Evolutionary conservation across 345 rosid genomes (phyloP).

Genomic region (Adansonia digitata): DNA sequence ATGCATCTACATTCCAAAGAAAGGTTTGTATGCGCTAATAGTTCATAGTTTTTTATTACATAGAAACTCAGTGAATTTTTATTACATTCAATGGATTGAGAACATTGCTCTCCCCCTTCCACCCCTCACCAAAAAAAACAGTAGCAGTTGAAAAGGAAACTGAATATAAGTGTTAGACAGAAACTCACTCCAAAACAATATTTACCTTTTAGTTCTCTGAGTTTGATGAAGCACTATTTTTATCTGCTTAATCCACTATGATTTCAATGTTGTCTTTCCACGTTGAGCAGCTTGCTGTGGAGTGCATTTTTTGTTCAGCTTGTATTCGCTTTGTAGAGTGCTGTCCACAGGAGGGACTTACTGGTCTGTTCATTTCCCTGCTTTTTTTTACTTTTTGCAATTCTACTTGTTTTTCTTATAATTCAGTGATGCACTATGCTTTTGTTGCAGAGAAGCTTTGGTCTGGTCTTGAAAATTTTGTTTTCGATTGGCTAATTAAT

Average conservation of each 20-base stretch:
- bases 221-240: neutral
- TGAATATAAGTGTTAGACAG: neutral
- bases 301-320: conserved; percentile 98
- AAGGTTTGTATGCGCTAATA: conserved; percentile 48
- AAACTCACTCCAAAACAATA: neutral
- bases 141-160: neutral
- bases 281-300: conserved; percentile 87
- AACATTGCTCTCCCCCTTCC: neutral
- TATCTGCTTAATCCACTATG: conserved; percentile 7
- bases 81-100: neutral
- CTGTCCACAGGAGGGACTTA: conserved; percentile 97
- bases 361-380: conserved; percentile 50
- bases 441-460: conserved; percentile 83
- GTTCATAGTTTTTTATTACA: neutral
- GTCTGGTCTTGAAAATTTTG: conserved; percentile 98
- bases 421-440: conserved; percentile 17
- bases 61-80: neutral
- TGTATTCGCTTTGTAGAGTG: conserved; percentile 96
- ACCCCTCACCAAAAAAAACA: neutral
- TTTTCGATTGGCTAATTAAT: conserved; percentile 95
- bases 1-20: conserved; percentile 95
- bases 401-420: neutral
- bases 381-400: conserved; percentile 15
- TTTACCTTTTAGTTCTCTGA: neutral
- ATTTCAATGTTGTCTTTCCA: conserved; percentile 20